phyloP scores from a whole-genome alignment of 2,329 filamentous ascomycete species.

The Colletotrichum caudatum region DNA sequence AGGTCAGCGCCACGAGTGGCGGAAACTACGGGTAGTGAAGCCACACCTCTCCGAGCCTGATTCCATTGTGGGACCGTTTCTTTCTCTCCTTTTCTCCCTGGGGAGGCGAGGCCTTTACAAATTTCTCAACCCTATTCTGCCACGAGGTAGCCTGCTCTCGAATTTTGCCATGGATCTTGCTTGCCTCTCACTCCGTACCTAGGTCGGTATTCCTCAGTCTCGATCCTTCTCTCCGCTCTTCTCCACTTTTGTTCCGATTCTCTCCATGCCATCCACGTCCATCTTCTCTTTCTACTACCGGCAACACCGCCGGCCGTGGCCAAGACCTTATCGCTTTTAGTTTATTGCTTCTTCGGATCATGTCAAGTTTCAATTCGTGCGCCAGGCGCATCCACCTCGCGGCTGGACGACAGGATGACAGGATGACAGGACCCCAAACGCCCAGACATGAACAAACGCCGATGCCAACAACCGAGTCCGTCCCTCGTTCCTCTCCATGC shows the following conservation, averaged over 20 bases:
- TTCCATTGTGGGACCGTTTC: slow-evolving; percentile 26
- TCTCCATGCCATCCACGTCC: neutral
- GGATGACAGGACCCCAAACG: neutral
- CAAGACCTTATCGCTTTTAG: slow-evolving; percentile 9
- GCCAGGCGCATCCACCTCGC: neutral
- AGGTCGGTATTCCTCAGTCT: neutral
- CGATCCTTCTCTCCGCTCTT: slow-evolving; percentile 4
- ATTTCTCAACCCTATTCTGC: neutral
- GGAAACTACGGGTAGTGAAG: slow-evolving; percentile 8
- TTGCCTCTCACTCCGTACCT: neutral
- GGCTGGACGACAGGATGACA: neutral
- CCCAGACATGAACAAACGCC: slow-evolving; percentile 9
- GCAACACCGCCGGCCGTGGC: neutral
- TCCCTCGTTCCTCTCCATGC: neutral
- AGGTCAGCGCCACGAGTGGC: slow-evolving; percentile 36
- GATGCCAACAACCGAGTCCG: neutral
- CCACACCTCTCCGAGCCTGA: slow-evolving; percentile 27
- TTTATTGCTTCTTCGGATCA: slow-evolving; percentile 6
- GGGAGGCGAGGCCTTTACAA: neutral
- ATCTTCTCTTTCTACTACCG: neutral
- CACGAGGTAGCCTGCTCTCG: neutral
- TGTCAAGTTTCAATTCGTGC: neutral
- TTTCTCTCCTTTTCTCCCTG: neutral
- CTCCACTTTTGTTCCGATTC: neutral
- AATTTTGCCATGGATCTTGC: neutral